Conservation (phyloP, 768 basidiomycete species). For the Chlorophyllum brunneum region DNA sequence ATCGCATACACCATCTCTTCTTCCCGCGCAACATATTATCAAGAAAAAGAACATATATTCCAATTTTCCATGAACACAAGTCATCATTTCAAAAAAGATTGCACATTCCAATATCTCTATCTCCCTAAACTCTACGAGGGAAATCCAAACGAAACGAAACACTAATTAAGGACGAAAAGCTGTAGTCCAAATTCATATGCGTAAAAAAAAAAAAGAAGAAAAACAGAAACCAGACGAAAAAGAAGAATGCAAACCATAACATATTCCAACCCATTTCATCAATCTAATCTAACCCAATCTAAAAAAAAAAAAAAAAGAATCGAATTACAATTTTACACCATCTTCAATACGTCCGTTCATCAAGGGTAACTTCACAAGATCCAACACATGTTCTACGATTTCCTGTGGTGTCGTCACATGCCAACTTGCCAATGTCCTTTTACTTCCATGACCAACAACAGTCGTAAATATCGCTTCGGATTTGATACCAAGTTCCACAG, state of each 20-base stretch:
- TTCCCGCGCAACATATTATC: no score
- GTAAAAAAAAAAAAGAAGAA: no score
- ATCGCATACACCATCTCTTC: no score
- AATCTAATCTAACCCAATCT: background rate
- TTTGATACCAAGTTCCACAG: constrained; percentile 58
- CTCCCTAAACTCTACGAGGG: no score
- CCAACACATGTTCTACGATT: constrained; percentile 76
- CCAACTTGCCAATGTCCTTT: constrained; percentile 89
- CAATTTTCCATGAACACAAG: no score
- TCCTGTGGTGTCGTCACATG: constrained; percentile 88
- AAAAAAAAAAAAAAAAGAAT: background rate
- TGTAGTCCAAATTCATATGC: no score
- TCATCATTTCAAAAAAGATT: no score
- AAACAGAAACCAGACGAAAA: background rate
- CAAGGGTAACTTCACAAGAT: constrained; percentile 40
- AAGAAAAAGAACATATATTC: no score
- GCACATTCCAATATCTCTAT: no score
- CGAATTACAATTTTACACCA: background rate
- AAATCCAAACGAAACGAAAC: no score
- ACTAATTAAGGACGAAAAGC: no score
- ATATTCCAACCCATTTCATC: background rate
- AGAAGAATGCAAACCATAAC: no score
- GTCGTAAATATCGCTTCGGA: constrained; percentile 84
- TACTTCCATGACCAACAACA: constrained; percentile 86
- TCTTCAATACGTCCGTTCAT: background rate